Base-by-base conservation (phyloP, 164 flowering plant genomes). In the Berberis thunbergii region DNA sequence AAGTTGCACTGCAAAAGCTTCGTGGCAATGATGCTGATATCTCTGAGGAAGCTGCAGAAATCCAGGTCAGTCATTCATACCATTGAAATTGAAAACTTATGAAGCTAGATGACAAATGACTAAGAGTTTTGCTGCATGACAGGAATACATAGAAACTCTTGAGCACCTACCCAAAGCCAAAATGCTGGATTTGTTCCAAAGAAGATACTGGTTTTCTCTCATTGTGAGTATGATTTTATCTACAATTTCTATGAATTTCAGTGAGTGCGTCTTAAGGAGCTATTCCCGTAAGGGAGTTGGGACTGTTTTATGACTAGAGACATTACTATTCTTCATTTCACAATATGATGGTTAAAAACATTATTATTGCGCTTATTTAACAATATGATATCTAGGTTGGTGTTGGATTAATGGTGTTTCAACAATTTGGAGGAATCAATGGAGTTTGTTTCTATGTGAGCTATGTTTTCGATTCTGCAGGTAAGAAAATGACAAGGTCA, bases 401-500 rank as follows among this genome's bases (percentile, higher is more conserved):
- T 68, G 84, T 87, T 54, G 98, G 96, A 49, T 64, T 92, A 48
- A 87, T 89, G 87, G 79, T 86, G 41, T 70, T 70, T 67, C 98
- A 92, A 72, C 98, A 89, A 68, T 81, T 88, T 62, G 90, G 96
- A 6, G 98, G 98, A 68, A 82, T 84, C 70, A 87, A 84, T 63
- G 96, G 95, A 49, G 64, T 92, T 60, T 68, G 80, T 57, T 88
- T 86, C 69, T 92, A 92, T 58, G 72, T 71, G 26, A 83, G 86
- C 73, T 69, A 70, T 48, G 85, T 83, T 60, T 92, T 92, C 63
- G 88, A 84, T 68, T 39, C 77, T 67, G 85, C 96, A 72, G 96
- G 96, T 89, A 65, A 46, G 59, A 4, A 41, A 12, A 26, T 2
- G 9, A 13, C 41, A 26, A 8, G 7, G 6, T 9, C 6, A 7